phyloP scores from a whole-genome alignment of 805 yeast genomes.

The Barnettozyma sucrosica region DNA sequence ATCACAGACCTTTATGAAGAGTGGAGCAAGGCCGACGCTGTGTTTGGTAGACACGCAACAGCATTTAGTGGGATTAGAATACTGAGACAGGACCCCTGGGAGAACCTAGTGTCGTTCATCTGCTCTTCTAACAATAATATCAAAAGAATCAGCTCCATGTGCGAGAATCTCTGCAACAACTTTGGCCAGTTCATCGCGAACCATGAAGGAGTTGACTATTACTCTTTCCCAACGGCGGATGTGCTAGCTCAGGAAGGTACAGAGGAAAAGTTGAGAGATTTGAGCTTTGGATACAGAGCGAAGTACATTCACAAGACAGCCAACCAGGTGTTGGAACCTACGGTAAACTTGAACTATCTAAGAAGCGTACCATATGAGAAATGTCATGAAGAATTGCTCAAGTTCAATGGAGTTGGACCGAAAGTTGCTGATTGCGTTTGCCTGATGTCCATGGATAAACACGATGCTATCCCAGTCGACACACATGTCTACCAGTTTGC shows the following conservation, averaged over 20 bases:
- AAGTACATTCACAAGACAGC: conserved; percentile 82
- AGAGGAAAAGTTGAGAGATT: conserved; percentile 38
- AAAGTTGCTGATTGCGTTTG: conserved; percentile 97
- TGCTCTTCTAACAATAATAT: conserved; percentile 96
- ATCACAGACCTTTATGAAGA: conserved; percentile 46
- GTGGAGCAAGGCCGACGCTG: conserved; percentile 57
- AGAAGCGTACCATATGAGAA: conserved; percentile 42
- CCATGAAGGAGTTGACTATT: conserved; percentile 50
- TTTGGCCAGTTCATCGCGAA: conserved; percentile 60
- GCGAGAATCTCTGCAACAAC: conserved; percentile 64
- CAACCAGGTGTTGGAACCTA: conserved; percentile 29
- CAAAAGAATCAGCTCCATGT: conserved; percentile 89
- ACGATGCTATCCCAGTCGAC: conserved; percentile 88
- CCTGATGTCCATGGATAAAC: conserved; percentile 82
- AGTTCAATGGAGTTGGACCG: conserved; percentile 88
- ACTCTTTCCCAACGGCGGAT: conserved; percentile 69
- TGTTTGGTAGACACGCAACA: conserved; percentile 34
- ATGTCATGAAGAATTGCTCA: conserved; percentile 54
- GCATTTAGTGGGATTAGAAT: conserved; percentile 70
- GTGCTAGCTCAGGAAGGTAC: conserved; percentile 36
- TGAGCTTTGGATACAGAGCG: conserved; percentile 88
- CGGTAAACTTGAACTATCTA: conserved; percentile 34
- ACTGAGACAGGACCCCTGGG: conserved; percentile 96
- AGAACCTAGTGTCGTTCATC: conserved; percentile 80
- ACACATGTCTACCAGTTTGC: conserved; percentile 94